Evolutionary conservation across 2,329 filamentous ascomycete genomes (phyloP).

Genomic region (Helicocarpus griseus): DNA sequence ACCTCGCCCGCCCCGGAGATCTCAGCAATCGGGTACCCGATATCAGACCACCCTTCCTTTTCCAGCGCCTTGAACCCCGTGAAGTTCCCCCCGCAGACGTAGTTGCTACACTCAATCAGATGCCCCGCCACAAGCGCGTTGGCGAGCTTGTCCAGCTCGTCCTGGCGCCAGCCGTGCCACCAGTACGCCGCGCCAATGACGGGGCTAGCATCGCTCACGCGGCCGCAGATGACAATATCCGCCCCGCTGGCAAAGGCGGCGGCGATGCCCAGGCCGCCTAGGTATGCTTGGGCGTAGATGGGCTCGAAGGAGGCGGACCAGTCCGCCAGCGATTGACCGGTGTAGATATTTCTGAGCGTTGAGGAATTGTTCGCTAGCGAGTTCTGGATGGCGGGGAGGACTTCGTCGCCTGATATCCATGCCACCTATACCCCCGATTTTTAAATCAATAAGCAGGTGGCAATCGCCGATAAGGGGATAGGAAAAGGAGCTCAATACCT

Average conservation of each 20-base stretch:
- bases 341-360: constrained; percentile 33
- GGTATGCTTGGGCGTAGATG: constrained; percentile 24
- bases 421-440: constrained; percentile 26
- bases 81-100: constrained; percentile 37
- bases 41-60: constrained; percentile 33
- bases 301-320: constrained; percentile 32
- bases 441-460: neutral
- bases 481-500: constrained; percentile 14
- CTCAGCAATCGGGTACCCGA: constrained; percentile 39
- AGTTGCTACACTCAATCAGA: constrained; percentile 33
- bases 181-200: constrained; percentile 34
- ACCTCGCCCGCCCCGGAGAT: constrained; percentile 32
- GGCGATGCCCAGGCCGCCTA: constrained; percentile 32
- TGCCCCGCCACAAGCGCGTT: constrained; percentile 32
- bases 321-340: constrained; percentile 23
- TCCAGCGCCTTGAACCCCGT: constrained; percentile 33
- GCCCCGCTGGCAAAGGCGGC: constrained; percentile 31
- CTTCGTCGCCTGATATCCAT: constrained; percentile 41
- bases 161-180: constrained; percentile 34
- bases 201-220: constrained; percentile 37
- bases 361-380: constrained; percentile 24
- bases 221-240: constrained; percentile 37
- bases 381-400: constrained; percentile 25
- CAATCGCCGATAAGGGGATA: constrained; percentile 3
- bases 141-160: constrained; percentile 29